phyloP scores from a whole-genome alignment of 2,329 filamentous ascomycete species.

The Penicillium sp. region DNA sequence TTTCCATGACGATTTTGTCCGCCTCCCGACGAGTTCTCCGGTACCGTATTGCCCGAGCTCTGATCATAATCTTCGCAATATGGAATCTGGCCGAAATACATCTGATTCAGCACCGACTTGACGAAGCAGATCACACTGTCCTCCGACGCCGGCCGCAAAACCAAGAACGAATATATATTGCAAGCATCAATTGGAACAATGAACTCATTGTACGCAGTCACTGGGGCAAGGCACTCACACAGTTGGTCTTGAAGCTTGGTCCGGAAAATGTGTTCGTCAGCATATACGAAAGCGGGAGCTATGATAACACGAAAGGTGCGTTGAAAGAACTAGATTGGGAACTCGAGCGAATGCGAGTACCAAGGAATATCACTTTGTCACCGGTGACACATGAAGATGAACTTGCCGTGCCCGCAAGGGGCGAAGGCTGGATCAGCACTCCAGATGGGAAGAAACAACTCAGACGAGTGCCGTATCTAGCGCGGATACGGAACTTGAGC shows the following conservation, averaged over 20 bases:
- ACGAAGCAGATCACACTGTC: conserved; percentile 10
- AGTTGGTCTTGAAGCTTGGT: conserved; percentile 58
- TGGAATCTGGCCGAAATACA: conserved; percentile 25
- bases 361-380: conserved; percentile 58
- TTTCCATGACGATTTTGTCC: conserved; percentile 17
- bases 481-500: conserved; percentile 63
- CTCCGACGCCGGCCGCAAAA: conserved; percentile 14
- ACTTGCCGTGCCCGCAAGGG: conserved; percentile 46
- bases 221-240: conserved; percentile 63
- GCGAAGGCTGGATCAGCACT: conserved; percentile 65
- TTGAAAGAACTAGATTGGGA: conserved; percentile 57
- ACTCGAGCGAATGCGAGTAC: conserved; percentile 55
- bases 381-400: conserved; percentile 60
- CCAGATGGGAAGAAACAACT: conserved; percentile 55
- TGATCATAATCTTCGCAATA: conserved; percentile 19
- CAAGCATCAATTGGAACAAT: conserved; percentile 68
- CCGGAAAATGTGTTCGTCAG: conserved; percentile 66
- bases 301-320: conserved; percentile 65
- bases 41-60: conserved; percentile 19
- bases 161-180: conserved; percentile 59
- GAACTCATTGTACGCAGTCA: conserved; percentile 59
- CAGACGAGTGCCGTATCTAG: conserved; percentile 68
- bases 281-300: conserved; percentile 68
- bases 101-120: conserved; percentile 18
- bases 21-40: conserved; percentile 15